Conservation (phyloP, 2,329 filamentous ascomycete species). For the Epichloe sp. region DNA sequence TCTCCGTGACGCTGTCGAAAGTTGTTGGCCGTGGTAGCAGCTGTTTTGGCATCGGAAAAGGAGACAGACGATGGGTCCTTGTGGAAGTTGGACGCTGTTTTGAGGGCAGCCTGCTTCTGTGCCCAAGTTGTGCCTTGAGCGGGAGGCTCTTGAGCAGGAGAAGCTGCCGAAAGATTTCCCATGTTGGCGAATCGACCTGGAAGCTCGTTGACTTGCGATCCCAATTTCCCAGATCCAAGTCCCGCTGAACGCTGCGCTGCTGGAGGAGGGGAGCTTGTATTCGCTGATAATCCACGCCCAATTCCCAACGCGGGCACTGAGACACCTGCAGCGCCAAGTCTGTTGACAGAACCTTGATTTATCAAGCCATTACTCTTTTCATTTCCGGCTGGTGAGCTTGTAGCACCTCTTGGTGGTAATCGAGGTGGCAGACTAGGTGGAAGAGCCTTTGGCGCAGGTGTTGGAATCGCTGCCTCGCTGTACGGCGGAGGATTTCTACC, state of each 20-base stretch:
- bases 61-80: constrained; percentile 50
- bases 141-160: constrained; percentile 14
- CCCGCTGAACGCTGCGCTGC: constrained; percentile 11
- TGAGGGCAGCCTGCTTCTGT: constrained; percentile 50
- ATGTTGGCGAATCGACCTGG: constrained; percentile 53
- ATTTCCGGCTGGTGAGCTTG: constrained; percentile 5
- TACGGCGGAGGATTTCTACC: constrained; percentile 18
- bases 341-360: constrained; percentile 45
- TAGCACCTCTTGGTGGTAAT: constrained; percentile 8
- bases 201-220: constrained; percentile 47
- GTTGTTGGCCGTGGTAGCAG: constrained; percentile 50
- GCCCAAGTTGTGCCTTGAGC: constrained; percentile 46
- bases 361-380: constrained; percentile 11
- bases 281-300: constrained; percentile 26
- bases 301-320: constrained; percentile 71
- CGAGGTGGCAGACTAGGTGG: constrained; percentile 44
- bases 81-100: constrained; percentile 45
- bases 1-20: constrained; percentile 60
- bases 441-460: constrained; percentile 16
- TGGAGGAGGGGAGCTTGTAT: constrained; percentile 15
- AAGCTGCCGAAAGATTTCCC: constrained; percentile 21
- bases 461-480: constrained; percentile 10
- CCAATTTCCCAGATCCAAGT: constrained; percentile 4
- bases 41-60: constrained; percentile 41
- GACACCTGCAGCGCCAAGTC: constrained; percentile 61